Base-by-base conservation (phyloP, 1,284 basidiomycete species). In the Schizopora paradoxa region DNA sequence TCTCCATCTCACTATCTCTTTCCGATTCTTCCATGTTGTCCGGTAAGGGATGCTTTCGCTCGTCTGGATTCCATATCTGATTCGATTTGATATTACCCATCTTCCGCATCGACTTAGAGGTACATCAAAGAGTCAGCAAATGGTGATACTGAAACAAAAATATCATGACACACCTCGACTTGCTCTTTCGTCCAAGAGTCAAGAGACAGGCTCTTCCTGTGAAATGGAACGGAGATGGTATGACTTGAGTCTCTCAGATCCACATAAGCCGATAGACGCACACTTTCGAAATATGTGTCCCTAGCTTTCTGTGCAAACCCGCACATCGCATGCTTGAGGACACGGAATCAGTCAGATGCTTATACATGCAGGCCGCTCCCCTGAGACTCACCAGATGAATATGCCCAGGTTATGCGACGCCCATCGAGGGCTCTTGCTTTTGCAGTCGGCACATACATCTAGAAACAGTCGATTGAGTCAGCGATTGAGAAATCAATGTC, bases 381-480 rank as follows among this genome's bases (percentile, higher is more conserved):
- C 32, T 22, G 10, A 14, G 34, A 59, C 70, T 48, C 58, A 86
- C 85, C 86, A 90, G 22, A 90, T 72, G 58, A 89, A 89, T 51
- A 90, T 85, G 13, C 86, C 87, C 4, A 92, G 66, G 56, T 81
- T 91, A 58, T 86, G 69, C 3, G 84, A 87, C 1, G 86, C 82
- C 90, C 90, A 92, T 67, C 90, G 68, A 4, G 89, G 88, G 54
- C 48, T 48, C 73, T 74, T 50, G 77, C 79, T 68, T 62, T 83
- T 86, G 65, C 90, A 93, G 64, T 93, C 90, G 6, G 90, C 90
- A 61, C 90, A 93, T 18, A 77, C 59, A 62, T 87, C 87, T 89
- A 57, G 11, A 43, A 51, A 6, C 11, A 31, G 16, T n/a, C 41
- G 18, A 32, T 33, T 18, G 25, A 10, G 38, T 16, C 29, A 52